Evolutionary conservation across 75 land plant species (phyloP).

Genomic region (Cunninghamia lanceolata): DNA sequence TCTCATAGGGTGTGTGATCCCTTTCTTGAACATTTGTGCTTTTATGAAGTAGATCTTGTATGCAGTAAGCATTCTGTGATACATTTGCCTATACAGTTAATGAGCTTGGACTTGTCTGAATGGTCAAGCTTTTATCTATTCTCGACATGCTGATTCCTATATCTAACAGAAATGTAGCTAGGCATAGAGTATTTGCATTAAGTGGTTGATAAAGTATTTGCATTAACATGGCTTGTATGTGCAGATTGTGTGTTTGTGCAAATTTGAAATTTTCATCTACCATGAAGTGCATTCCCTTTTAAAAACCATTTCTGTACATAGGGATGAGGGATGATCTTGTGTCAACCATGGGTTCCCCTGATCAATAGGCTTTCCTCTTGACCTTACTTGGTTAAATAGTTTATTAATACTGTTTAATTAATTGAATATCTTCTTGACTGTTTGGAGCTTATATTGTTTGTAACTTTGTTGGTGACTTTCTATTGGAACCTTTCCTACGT

Average conservation of each 20-base stretch:
- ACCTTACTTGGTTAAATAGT: too few species aligned
- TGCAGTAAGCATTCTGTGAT: not conserved
- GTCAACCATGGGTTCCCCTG: too few species aligned
- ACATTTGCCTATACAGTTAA: not conserved
- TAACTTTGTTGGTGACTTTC: too few species aligned
- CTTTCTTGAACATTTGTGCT: not conserved
- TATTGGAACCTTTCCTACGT: too few species aligned
- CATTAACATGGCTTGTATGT: not conserved
- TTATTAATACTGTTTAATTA: too few species aligned
- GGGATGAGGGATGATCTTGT: too few species aligned
- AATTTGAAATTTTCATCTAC: not conserved
- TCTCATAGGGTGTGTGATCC: not conserved
- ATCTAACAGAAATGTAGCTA: not conserved
- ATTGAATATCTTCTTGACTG: too few species aligned
- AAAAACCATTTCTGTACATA: not conserved
- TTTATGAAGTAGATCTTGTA: not conserved
- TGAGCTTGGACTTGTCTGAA: not conserved
- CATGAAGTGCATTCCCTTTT: not conserved
- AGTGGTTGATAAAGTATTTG: not conserved
- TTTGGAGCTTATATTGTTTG: too few species aligned
- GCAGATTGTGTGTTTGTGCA: conserved; percentile 1
- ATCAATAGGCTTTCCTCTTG: too few species aligned
- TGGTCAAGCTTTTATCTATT: not conserved
- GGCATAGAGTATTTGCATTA: not conserved
- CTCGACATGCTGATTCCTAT: not conserved